Base-by-base conservation (phyloP, 2,329 filamentous ascomycete genomes). In the Neofusicoccum kwambonambiense region DNA sequence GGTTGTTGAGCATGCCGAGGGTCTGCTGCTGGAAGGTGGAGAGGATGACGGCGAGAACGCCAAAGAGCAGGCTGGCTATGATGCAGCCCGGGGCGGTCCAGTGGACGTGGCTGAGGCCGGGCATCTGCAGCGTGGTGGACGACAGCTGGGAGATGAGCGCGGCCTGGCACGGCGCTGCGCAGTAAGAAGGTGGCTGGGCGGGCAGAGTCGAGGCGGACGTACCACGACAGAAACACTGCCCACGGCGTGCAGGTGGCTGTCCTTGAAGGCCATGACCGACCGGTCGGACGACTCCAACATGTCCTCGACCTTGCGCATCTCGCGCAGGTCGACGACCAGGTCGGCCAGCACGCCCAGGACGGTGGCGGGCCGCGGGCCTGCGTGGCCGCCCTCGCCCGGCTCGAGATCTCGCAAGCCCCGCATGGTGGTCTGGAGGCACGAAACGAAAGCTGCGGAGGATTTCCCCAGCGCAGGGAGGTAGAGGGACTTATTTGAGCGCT, bases 31-130 rank as follows among this genome's bases (percentile, higher is more conserved):
- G 57, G 31, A 61, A 9, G 4, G 44, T 39, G 57, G 42, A 31
- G 44, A 61, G 57, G 44, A 61, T 61, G 31, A 61, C 57, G 57
- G 57, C 44, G 44, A 61, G 57, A 11, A 61, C 57, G 4, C 57
- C 57, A 22, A 61, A 61, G 17, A 61, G 34, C 3, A 61, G 44
- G 27, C 44, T 49, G 44, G 57, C 57, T n/a, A 61, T 61, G 34
- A 61, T 61, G 13, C 42, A 61, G 2, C 57, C 57, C 1, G 57
- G 44, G 1, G 57, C 57, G 11, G 57, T 31, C 57, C 57, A 61
- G 44, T 61, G 57, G 2, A 61, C 44, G 19, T 61, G 31, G 57
- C 57, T 61, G 6, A 61, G 44, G 6, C 57, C 57, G 3, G 57
- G 57, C 42, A 61, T 49, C 22, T 61, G 57, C 17, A 61, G 57